Base-by-base conservation (phyloP, 129 eudicot species). In the Lactuca saligna region DNA sequence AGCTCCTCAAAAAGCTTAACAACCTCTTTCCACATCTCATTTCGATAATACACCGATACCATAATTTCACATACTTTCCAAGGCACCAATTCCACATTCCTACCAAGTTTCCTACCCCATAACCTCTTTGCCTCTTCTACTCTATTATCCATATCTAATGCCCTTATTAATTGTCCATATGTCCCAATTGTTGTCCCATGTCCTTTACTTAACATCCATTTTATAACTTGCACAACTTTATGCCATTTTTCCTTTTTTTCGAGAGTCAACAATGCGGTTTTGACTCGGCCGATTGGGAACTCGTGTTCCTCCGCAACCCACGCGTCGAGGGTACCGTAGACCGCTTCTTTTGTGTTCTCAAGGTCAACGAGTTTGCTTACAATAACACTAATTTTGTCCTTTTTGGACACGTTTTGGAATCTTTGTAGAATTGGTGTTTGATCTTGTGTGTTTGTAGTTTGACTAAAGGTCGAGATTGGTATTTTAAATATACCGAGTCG, bases 171-270 rank as follows among this genome's bases (percentile, higher is more conserved):
- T 85, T 89, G 95, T 51, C 82, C 89, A 57, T 93, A 93, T 35
- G 98, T 93, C 38, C 85, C 86, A 72, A 79, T 57, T 10, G 98
- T 93, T 13, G 72, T 83, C 44, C 92, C 92, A 68, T 89, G 95
- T 33, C 98, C 98, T 73, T 93, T 93, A 71, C 98, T 89, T 69
- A 93, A 69, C 92, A 89, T 84, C 97, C 98, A 93, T 66, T 93
- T 93, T 15, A 87, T 86, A 14, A 93, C 98, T 73, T 93, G 98
- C 32, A 93, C 61, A 57, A 81, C 69, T 72, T 83, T 81, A 71
- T 82, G 97, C 98, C 92, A 93, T 72, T 93, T 79, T 57, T 85
- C 85, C 39, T 75, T 80, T 73, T 71, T 87, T 78, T 93, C 95
- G 5, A 93, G 97, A 10, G 62, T 8, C 48, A 81, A 63, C 53